Evolutionary conservation across 1,139 yeast genomes (phyloP).

Genomic region (Suhomyces bokatorum): DNA sequence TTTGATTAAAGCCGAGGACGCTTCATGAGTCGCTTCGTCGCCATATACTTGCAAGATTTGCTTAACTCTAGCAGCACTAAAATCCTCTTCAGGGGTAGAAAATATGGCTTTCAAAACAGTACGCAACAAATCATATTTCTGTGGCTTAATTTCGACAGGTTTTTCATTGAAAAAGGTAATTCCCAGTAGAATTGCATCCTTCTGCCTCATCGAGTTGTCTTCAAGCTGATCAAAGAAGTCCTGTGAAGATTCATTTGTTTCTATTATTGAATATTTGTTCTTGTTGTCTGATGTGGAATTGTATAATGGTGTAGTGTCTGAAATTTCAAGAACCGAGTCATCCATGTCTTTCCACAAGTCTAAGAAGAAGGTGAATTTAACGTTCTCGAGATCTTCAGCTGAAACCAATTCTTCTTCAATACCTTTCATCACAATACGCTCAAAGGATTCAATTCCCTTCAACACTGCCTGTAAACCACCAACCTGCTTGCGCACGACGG

Average conservation of each 20-base stretch:
- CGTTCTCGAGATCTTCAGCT: slow-evolving; percentile 45
- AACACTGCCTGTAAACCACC: slow-evolving; percentile 55
- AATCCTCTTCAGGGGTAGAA: slow-evolving; percentile 52
- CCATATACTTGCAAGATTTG: slow-evolving; percentile 44
- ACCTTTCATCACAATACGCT: slow-evolving; percentile 51
- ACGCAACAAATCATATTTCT: slow-evolving; percentile 34
- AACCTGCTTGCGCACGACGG: slow-evolving; percentile 52
- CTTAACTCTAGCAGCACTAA: slow-evolving; percentile 46
- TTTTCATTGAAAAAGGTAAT: slow-evolving; percentile 38
- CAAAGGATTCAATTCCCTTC: slow-evolving; percentile 60
- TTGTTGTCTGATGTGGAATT: slow-evolving; percentile 29
- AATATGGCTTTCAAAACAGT: slow-evolving; percentile 58
- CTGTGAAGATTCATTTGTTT: slow-evolving; percentile 24
- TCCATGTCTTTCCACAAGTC: slow-evolving; percentile 60
- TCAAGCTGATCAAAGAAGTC: slow-evolving; percentile 40
- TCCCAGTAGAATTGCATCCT: slow-evolving; percentile 45
- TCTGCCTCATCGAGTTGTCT: slow-evolving; percentile 55
- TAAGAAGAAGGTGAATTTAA: slow-evolving; percentile 50
- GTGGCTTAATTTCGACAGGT: slow-evolving; percentile 17
- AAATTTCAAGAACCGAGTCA: slow-evolving; percentile 26
- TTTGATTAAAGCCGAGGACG: slow-evolving; percentile 53
- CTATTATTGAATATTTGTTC: slow-evolving; percentile 27
- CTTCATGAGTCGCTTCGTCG: slow-evolving; percentile 47
- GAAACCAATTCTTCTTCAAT: slow-evolving; percentile 52
- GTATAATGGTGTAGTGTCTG: slow-evolving; percentile 40